Base-by-base conservation (phyloP, 192 early-diverging fungal species). In the Chytriomyces confervae region DNA sequence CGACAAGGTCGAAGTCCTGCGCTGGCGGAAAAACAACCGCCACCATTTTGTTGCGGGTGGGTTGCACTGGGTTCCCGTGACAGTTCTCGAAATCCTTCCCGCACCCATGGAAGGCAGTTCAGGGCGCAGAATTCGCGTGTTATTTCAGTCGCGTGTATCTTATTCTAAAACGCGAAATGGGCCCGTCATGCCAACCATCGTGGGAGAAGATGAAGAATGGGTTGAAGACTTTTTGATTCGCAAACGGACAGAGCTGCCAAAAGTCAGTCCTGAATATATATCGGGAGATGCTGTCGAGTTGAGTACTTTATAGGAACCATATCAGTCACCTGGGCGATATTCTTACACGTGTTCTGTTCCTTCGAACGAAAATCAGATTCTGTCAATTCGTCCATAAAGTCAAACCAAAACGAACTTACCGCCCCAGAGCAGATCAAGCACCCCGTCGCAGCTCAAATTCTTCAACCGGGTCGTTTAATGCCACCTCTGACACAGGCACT, bases 141-240 rank as follows among this genome's bases (percentile, higher is more conserved):
- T 61, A 6, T 71, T 78, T 53, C 53, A 61, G 18, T 11, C 77
- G 7, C 29, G 68, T 1, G 44, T 70, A 8, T 6, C 16, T 18
- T 63, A 23, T 63, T 62, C 50, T 16, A 69, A 71, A 60, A 68
- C 50, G 47, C 3, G 20, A 6, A 61, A 27, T 49, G 69, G 69
- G 1, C 69, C 69, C 24, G 27, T 69, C 23, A 43, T 16, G n/a
- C 11, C 43, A 9, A 27, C 7, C 29, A 43, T 78, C 2, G 60
- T 47, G 20, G 60, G 47, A 0, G 68, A 61, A 46, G 43, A 62
- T 7, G 45, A 16, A 8, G 77, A 78, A 71, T 78, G 77, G 77
- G 68, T 78, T 6, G 77, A 78, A 1, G 77, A 78, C 16, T 62
- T 71, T 62, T 43, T 78, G 69, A 61, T 78, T 24, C 61, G 77